Base-by-base conservation (phyloP, 805 yeast genomes). In the Spathaspora sp. region DNA sequence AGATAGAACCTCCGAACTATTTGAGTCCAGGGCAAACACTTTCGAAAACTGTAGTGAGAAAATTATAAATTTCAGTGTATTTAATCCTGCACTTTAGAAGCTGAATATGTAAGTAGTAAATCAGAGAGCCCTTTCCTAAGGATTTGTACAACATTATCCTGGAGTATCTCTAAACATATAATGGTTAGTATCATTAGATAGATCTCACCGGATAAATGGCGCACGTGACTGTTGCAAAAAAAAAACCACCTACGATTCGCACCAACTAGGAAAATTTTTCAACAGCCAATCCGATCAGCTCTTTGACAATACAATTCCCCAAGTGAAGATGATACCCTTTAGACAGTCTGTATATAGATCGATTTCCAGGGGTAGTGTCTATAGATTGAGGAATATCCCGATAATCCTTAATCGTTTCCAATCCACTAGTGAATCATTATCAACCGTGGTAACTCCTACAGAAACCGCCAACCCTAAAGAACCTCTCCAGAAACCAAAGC, bases 241-340 rank as follows among this genome's bases (percentile, higher is more conserved):
- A 29, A 29, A 29, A 5, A 9, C 9, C 6, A 9, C 29, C 8
- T 11, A 19, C 44, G 28, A 11, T 5, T 40, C 44, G 19, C 49
- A 20, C 26, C 16, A 40, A 17, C 3, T 10, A 3, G 5, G 16
- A 35, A 40, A 47, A 20, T 9, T 23, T 23, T 23, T 23, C 29
- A 19, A 20, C 26, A 42, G 17, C 3, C 43, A 40, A 16, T 20
- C 8, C 3, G 26, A 12, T 42, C 16, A 23, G 18, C 26, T 5
- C 5, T 17, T 12, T 42, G 14, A 17, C 26, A 20, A 42, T 12
- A 3, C 29, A 14, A 14, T 7, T 42, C 26, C 16, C 20, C 46
- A 23, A 23, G 26, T 42, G 29, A 47, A n/a, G n/a, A 61, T 62
- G 66, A 51, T 60, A 38, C 62, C 60, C 11, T 53, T 60, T 31